Evolutionary conservation across 257 asterid genomes (phyloP).

Genomic region (Datura wrightii): DNA sequence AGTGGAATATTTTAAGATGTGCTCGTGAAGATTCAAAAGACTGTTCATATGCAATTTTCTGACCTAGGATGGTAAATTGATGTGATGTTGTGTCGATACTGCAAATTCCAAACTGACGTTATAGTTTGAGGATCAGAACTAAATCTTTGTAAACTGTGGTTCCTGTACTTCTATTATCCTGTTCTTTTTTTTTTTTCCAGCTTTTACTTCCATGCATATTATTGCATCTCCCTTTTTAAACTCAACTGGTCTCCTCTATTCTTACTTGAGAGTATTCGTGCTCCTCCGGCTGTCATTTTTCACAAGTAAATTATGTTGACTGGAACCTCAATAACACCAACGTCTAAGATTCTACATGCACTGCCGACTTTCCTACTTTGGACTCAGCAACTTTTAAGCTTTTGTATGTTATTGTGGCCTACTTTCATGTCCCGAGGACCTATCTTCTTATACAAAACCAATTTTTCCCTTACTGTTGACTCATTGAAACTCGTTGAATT

Average conservation of each 20-base stretch:
- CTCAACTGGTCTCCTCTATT: not conserved
- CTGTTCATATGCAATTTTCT: not conserved
- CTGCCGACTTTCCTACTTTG: too few relatives aligned
- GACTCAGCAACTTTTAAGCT: not conserved
- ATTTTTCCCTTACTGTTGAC: not conserved
- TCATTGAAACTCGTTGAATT: not conserved
- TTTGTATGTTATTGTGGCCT: not conserved
- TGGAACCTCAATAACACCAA: not conserved
- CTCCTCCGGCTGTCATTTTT: not conserved
- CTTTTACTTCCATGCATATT: not conserved
- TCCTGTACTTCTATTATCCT: not conserved
- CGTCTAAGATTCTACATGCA: not conserved
- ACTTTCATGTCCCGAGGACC: not conserved
- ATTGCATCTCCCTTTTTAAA: not conserved
- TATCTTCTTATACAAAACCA: not conserved
- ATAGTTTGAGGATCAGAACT: not conserved
- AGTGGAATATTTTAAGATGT: not conserved
- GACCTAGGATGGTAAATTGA: not conserved
- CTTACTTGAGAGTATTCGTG: not conserved
- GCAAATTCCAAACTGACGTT: too few relatives aligned
- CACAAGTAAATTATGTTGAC: not conserved
- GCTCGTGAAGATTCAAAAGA: not conserved
- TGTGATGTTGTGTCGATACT: not conserved
- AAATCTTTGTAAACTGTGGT: not conserved
- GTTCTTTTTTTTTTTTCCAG: not conserved